Evolutionary conservation across 2,329 filamentous ascomycete species (phyloP).

Genomic region (Alternaria brassicicola): DNA sequence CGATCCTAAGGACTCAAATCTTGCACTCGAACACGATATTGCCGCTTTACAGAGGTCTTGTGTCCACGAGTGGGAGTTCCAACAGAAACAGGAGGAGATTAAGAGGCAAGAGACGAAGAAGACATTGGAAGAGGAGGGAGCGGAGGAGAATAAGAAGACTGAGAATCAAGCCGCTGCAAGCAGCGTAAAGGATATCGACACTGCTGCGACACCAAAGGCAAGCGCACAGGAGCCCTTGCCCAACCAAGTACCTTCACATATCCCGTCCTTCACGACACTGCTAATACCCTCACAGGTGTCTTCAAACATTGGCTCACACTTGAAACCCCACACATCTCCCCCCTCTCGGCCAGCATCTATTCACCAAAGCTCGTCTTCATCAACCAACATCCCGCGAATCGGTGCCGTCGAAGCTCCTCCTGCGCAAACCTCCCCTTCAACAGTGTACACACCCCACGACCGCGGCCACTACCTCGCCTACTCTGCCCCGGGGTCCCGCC

Average conservation of each 20-base stretch:
- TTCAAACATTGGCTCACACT: neutral
- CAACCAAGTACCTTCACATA: neutral
- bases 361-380: neutral
- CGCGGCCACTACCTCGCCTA: slow-evolving; percentile 29
- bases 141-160: neutral
- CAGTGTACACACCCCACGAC: slow-evolving; percentile 28
- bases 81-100: slow-evolving; percentile 9
- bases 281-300: neutral
- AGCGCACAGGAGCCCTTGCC: neutral
- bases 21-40: slow-evolving; percentile 17
- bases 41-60: slow-evolving; percentile 18
- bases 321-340: neutral
- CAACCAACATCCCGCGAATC: neutral
- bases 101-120: neutral
- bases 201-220: neutral
- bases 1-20: neutral
- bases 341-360: neutral
- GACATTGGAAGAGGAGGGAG: neutral
- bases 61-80: slow-evolving; percentile 5
- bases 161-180: neutral
- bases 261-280: neutral
- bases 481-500: slow-evolving; percentile 34
- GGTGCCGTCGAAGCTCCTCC: slow-evolving; percentile 1
- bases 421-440: neutral
- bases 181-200: neutral